Evolutionary conservation across 2,329 filamentous ascomycete species (phyloP).

Genomic region (Sporothrix phasma): DNA sequence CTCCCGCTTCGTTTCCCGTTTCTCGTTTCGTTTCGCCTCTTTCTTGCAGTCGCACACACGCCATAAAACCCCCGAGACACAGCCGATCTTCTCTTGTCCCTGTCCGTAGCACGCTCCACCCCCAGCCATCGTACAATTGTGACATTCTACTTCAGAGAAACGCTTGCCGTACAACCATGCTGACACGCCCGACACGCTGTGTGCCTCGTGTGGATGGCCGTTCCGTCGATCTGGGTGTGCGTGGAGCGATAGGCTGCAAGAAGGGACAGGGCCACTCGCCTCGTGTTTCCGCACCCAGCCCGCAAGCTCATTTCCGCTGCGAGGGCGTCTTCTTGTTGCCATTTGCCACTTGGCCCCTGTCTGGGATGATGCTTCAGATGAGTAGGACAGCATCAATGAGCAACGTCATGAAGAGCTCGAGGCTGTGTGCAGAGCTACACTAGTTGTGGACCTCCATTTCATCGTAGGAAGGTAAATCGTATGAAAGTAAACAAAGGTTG

Average conservation of each 20-base stretch:
- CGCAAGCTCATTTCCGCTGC: neutral
- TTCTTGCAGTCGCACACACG: neutral
- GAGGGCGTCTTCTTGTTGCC: neutral
- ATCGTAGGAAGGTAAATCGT: no score
- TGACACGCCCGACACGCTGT: neutral
- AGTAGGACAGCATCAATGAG: neutral
- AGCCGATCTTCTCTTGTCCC: neutral
- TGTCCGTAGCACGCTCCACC: no score
- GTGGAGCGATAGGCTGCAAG: no score
- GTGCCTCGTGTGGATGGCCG: neutral
- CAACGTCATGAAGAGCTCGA: neutral
- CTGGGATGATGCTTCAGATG: neutral
- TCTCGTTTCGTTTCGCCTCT: neutral
- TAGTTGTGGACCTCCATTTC: neutral
- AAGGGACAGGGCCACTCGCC: neutral
- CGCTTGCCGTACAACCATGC: neutral
- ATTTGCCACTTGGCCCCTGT: neutral
- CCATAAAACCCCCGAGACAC: slow-evolving; percentile 5
- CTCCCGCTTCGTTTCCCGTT: neutral
- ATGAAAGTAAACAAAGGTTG: neutral
- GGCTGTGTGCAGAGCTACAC: neutral
- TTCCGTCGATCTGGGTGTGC: neutral
- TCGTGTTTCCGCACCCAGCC: neutral
- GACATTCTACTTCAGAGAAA: no score
- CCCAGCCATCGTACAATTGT: neutral